Evolutionary conservation across 2,329 filamentous ascomycete genomes (phyloP).

Genomic region (Colletotrichum spinosum): DNA sequence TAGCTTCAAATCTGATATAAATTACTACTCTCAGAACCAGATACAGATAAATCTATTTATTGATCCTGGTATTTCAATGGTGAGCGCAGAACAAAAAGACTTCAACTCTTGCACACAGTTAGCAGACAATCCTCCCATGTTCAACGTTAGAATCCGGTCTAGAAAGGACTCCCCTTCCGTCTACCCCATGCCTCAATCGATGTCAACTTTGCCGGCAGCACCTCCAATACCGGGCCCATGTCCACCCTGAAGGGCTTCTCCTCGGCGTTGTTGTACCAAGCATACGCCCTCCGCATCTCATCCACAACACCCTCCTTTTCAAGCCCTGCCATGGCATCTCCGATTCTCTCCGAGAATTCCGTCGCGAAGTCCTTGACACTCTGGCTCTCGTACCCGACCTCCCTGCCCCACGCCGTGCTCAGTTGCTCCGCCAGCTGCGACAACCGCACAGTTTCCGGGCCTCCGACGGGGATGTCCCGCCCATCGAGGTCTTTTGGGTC

Average conservation of each 20-base stretch:
- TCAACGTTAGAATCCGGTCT: background rate
- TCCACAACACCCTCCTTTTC: constrained; percentile 48
- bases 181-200: constrained; percentile 12
- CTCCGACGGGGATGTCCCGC: constrained; percentile 48
- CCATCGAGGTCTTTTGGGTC: constrained; percentile 46
- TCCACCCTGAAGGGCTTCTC: constrained; percentile 52
- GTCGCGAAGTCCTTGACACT: constrained; percentile 39
- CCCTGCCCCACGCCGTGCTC: constrained; percentile 46
- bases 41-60: too few relatives aligned
- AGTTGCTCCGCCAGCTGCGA: constrained; percentile 48
- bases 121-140: too few relatives aligned
- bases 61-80: too few relatives aligned
- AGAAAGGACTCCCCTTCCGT: constrained; percentile 1
- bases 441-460: constrained; percentile 49
- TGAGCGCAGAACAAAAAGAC: too few relatives aligned
- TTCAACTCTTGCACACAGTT: too few relatives aligned
- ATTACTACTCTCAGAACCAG: too few relatives aligned
- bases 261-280: constrained; percentile 52
- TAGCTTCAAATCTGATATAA: too few relatives aligned
- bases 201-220: constrained; percentile 38
- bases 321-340: constrained; percentile 48
- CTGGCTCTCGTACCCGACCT: constrained; percentile 48
- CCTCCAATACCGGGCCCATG: constrained; percentile 48
- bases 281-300: constrained; percentile 55
- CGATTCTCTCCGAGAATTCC: constrained; percentile 45